These are phyloP conservation scores for Phytophthora niederhauseri DNA, from an alignment of 352 stramenopile species.

Conservation along the genomic window DNA sequence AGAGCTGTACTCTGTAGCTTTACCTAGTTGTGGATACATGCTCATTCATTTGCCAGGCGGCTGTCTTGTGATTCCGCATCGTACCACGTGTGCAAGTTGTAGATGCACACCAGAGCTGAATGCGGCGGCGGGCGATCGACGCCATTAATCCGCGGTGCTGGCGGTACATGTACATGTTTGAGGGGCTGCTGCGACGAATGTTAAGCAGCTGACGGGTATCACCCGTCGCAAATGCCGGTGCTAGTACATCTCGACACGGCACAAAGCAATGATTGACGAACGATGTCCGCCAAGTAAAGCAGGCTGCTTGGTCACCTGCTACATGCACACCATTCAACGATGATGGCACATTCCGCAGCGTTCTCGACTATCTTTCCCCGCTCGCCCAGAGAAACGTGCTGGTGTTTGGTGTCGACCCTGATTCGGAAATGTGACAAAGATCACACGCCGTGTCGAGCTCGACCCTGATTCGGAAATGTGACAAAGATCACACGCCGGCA, in stretches of 20 bases:
- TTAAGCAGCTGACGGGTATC: neutral
- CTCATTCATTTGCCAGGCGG: neutral
- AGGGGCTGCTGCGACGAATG: neutral
- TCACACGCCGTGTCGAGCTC: constrained; percentile 11
- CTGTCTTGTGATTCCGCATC: neutral
- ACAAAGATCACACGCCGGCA: constrained; percentile 29
- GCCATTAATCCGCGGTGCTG: no score
- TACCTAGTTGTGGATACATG: neutral
- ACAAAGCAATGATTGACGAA: neutral
- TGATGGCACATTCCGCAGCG: neutral
- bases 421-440: constrained; percentile 32
- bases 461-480: constrained; percentile 16
- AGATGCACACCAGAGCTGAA: neutral
- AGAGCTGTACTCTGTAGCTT: neutral
- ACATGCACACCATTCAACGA: neutral
- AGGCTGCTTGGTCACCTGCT: neutral
- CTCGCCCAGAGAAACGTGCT: neutral
- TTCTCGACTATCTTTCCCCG: neutral
- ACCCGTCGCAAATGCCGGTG: neutral
- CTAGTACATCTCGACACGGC: neutral
- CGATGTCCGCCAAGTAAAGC: neutral
- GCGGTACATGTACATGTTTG: no score
- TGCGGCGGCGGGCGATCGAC: neutral
- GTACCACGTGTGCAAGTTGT: neutral
- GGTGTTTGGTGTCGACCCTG: neutral